A percentile compares a stretch with the other conserved stretches of the same genome.
These are phyloP conservation scores for Colletotrichum eleusines DNA, from an alignment of 2,329 filamentous ascomycete species.

Conservation along the genomic window DNA sequence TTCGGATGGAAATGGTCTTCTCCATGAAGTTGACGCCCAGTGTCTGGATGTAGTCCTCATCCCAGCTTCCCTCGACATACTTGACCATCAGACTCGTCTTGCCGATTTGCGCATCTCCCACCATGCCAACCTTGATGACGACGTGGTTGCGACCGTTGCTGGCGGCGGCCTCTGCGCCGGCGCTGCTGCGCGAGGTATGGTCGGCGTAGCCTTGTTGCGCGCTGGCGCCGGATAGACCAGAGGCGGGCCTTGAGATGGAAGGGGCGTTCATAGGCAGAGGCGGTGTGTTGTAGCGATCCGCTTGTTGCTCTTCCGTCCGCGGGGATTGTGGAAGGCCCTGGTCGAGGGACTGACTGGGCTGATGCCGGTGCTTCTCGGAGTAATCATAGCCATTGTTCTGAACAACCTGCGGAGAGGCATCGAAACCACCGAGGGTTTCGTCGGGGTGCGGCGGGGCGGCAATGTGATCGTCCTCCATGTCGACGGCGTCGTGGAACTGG, in stretches of 20 bases:
- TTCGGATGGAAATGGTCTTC: conserved; percentile 99
- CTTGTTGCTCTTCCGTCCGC: conserved; percentile 59
- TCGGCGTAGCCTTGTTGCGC: conserved; percentile 58
- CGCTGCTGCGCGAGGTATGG: conserved; percentile 57
- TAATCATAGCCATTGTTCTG: conserved; percentile 52
- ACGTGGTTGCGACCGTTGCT: conserved; percentile 75
- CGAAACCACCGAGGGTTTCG: conserved; percentile 63
- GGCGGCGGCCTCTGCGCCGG: conserved; percentile 49
- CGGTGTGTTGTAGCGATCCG: conserved; percentile 60
- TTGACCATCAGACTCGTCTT: conserved; percentile 99
- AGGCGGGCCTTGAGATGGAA: conserved; percentile 66
- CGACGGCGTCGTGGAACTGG: conserved; percentile 66
- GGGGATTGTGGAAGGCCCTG: conserved; percentile 57
- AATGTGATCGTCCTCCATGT: conserved; percentile 63
- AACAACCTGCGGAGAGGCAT: conserved; percentile 58
- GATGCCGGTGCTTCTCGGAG: conserved; percentile 50
- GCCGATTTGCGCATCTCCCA: conserved; percentile 97
- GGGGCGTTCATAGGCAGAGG: conserved; percentile 54
- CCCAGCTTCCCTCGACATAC: conserved; percentile 99
- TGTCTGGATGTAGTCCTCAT: conserved; percentile 99
- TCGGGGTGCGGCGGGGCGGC: conserved; percentile 56
- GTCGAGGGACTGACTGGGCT: conserved; percentile 64
- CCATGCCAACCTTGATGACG: conserved; percentile 99
- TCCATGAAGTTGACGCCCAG: conserved; percentile 99
- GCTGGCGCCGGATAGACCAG: conserved; percentile 61